phyloP scores from a whole-genome alignment of 1,284 basidiomycete species.

The Melampsora abietis-canadensis region DNA sequence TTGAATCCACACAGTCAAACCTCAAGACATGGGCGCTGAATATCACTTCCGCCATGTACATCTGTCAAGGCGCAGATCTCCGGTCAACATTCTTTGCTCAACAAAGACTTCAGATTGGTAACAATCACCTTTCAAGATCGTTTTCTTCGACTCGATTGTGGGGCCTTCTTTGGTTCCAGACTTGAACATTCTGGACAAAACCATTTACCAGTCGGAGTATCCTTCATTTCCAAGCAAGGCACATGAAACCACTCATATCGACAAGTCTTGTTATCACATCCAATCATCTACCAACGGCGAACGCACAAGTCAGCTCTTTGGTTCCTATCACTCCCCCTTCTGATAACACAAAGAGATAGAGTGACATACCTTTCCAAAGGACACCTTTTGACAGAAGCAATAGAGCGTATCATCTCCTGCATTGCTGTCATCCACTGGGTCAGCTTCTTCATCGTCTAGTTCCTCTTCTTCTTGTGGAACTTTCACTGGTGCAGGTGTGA shows the following conservation, averaged over 20 bases:
- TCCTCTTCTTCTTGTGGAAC: neutral
- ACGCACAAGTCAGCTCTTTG: neutral
- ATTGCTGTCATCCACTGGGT: slow-evolving; percentile 31
- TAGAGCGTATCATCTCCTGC: slow-evolving; percentile 40
- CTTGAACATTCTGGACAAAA: slow-evolving; percentile 36
- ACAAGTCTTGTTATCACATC: slow-evolving; percentile 42
- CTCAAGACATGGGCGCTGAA: too few relatives aligned
- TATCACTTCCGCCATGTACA: too few relatives aligned
- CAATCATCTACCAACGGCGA: slow-evolving; percentile 35
- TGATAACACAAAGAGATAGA: neutral
- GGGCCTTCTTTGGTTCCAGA: slow-evolving; percentile 2
- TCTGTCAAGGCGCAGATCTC: too few relatives aligned
- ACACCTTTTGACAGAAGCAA: slow-evolving; percentile 41
- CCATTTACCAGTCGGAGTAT: slow-evolving; percentile 38
- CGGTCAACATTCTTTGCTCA: too few relatives aligned
- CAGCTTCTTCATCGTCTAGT: slow-evolving; percentile 22
- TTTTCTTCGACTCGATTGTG: neutral
- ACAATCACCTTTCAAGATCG: neutral
- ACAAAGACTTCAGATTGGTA: too few relatives aligned
- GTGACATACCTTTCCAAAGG: slow-evolving; percentile 34
- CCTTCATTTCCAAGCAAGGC: slow-evolving; percentile 32
- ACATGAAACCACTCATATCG: slow-evolving; percentile 43
- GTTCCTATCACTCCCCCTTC: neutral
- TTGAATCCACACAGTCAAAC: too few relatives aligned
- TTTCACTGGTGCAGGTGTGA: slow-evolving; percentile 20